A percentile compares a stretch with the other conserved stretches of the same genome.
These are phyloP conservation scores for Penicillium sp. DNA, from an alignment of 2,329 filamentous ascomycete genomes.

Conservation along the genomic window DNA sequence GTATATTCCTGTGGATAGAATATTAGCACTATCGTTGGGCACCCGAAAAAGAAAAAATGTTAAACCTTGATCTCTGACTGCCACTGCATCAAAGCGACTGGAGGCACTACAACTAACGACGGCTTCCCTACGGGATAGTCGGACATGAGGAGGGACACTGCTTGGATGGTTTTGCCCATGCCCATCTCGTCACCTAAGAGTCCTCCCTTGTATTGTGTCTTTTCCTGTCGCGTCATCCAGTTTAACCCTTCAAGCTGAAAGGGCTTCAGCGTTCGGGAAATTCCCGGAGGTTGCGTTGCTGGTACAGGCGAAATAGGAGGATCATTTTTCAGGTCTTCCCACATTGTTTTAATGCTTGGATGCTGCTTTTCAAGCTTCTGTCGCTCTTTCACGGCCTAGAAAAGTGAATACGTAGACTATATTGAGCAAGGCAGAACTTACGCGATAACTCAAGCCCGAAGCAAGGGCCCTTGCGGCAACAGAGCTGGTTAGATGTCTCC, in stretches of 20 bases:
- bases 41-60: neutral
- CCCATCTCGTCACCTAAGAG: constrained; percentile 98
- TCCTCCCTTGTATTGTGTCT: constrained; percentile 83
- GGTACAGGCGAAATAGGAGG: constrained; percentile 68
- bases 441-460: constrained; percentile 33
- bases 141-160: constrained; percentile 97
- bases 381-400: constrained; percentile 59
- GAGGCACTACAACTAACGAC: constrained; percentile 86
- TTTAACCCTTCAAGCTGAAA: constrained; percentile 93
- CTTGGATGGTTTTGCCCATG: constrained; percentile 97
- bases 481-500: neutral
- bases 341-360: constrained; percentile 82
- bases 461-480: constrained; percentile 9
- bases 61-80: constrained; percentile 74
- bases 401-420: constrained; percentile 38
- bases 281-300: constrained; percentile 74
- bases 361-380: constrained; percentile 74
- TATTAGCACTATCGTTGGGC: constrained; percentile 3
- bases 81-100: constrained; percentile 96
- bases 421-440: constrained; percentile 32
- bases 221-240: constrained; percentile 93
- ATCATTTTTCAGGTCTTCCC: constrained; percentile 73
- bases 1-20: constrained; percentile 63
- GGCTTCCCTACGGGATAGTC: constrained; percentile 86
- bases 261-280: constrained; percentile 83